phyloP scores from a whole-genome alignment of 139 green algal species.

The Mesotaenium endlicherianum region DNA sequence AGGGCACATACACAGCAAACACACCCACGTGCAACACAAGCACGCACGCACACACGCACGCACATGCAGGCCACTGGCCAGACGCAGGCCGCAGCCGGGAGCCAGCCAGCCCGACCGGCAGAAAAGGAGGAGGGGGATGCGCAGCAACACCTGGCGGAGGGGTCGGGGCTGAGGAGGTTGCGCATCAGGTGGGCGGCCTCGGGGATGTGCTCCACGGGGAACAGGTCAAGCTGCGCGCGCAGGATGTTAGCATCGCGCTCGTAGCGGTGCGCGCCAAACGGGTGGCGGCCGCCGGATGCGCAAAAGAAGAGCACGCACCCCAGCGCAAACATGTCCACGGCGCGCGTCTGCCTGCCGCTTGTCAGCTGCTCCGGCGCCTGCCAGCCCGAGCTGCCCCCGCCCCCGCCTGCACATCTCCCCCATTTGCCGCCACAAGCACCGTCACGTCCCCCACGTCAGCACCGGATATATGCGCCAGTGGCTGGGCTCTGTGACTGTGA shows the following conservation, averaged over 20 bases:
- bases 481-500: too few species aligned
- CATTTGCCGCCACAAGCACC: too few species aligned
- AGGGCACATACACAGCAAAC: too few species aligned
- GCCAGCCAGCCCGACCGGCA: too few species aligned
- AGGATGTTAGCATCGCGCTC: constrained; percentile 90
- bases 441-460: too few species aligned
- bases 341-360: constrained; percentile 66
- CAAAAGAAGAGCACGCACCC: constrained; percentile 91
- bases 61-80: too few species aligned
- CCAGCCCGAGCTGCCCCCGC: constrained; percentile 85
- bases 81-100: too few species aligned
- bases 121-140: too few species aligned
- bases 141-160: constrained; percentile 47
- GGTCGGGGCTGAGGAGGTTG: constrained; percentile 69
- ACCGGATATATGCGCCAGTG: too few species aligned
- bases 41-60: too few species aligned
- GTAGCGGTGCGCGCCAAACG: constrained; percentile 83
- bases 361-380: constrained; percentile 92
- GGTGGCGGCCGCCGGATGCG: constrained; percentile 78
- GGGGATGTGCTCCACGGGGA: constrained; percentile 53
- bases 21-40: too few species aligned
- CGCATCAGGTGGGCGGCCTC: constrained; percentile 75
- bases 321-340: constrained; percentile 91
- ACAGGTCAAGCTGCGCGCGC: constrained; percentile 36
- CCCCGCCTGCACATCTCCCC: too few species aligned